A percentile compares a stretch with the other conserved stretches of the same genome.
Conservation (phyloP, 345 rosid genomes). For the Litchi chinensis region DNA sequence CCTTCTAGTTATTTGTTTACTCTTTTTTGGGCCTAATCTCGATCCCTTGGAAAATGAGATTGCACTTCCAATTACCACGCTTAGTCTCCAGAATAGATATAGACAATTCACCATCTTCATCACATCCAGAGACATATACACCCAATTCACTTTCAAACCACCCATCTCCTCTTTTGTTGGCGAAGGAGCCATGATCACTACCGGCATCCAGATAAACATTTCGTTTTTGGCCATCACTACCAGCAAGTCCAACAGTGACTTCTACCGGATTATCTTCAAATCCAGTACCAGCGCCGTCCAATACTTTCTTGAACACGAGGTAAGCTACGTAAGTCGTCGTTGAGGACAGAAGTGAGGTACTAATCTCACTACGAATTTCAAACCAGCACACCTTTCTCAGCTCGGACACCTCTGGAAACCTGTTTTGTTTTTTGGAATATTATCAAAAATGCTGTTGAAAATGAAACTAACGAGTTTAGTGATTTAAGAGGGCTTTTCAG, state of each 20-base stretch:
- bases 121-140: conserved; percentile 29
- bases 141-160: conserved; percentile 74
- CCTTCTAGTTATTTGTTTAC: background rate
- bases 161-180: conserved; percentile 56
- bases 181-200: conserved; percentile 13
- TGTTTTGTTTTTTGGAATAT: background rate
- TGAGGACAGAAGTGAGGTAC: conserved; percentile 38
- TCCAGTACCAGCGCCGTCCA: conserved; percentile 52
- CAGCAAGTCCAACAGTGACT: conserved; percentile 36
- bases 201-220: conserved; percentile 21
- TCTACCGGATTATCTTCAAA: conserved; percentile 41
- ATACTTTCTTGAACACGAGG: conserved; percentile 40
- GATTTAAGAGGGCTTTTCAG: no score
- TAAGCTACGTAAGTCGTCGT: conserved; percentile 44
- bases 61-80: conserved; percentile 53
- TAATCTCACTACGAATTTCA: conserved; percentile 48
- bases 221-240: conserved; percentile 17
- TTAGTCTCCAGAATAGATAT: conserved; percentile 43
- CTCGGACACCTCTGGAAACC: conserved; percentile 43
- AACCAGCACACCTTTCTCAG: conserved; percentile 50
- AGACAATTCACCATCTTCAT: conserved; percentile 43
- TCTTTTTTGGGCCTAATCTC: conserved; percentile 54
- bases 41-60: conserved; percentile 56
- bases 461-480: no score
- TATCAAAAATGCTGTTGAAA: no score